Base-by-base conservation (phyloP, 2,329 filamentous ascomycete species). In the Amylocarpus encephaloides region DNA sequence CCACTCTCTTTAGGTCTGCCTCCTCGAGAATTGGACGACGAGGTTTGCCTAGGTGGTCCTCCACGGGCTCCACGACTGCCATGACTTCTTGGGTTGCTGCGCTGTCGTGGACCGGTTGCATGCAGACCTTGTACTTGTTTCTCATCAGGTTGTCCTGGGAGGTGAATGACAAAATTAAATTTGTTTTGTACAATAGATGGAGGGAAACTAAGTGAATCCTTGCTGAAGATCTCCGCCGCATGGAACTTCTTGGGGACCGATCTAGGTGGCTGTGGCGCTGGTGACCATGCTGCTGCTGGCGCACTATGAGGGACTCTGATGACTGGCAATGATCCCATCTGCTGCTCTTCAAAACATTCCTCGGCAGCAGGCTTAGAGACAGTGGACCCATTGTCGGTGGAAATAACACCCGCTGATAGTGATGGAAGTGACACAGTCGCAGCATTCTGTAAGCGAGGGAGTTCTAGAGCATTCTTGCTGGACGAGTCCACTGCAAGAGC, bases 261-360 rank as follows among this genome's bases (percentile, higher is more conserved):
- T 62, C 80, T 83, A 33, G 71, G 70, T 44, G 76, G 75, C 36
- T 75, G 70, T 11, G 72, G 64, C 6, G 77, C 79, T 12, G 81
- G 77, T 49, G 76, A 73, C 82, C 83, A 88, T 13, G 81, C 78
- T 33, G 77, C 75, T 33, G 79, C 75, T 1, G 84, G 82, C 4
- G 76, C 75, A 50, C 75, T 76, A 42, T 75, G 73, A 6, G 86
- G 86, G n/a, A 90, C 70, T 48, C 77, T 78, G 19, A 90, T 80
- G 18, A 78, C 75, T 0, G 86, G 86, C n/a, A 88, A 69, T 6
- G 86, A 90, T 3, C 86, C 86, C 72, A 86, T 86, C 65, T 90
- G 85, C 61, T 87, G 85, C 62, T 89, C 85, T 63, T 88, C 86
- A 57, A 91, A 91, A 57, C 87, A 88, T 54, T 87, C 83, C 56